These are phyloP conservation scores for Kodamaea lidongshanica DNA, from an alignment of 805 yeast genomes.

Conservation along the genomic window DNA sequence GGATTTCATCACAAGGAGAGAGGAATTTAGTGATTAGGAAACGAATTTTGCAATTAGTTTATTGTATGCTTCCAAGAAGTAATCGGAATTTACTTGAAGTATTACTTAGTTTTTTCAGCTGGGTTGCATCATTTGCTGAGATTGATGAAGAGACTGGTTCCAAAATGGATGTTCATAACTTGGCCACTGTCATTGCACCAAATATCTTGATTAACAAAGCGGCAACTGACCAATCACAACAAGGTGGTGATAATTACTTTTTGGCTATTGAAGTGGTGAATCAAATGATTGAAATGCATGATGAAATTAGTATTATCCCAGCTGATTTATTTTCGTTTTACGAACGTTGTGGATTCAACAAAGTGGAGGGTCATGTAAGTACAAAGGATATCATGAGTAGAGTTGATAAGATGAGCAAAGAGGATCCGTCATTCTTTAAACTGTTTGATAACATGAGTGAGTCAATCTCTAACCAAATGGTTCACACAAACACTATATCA, in stretches of 20 bases:
- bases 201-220: conserved; percentile 67
- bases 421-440: conserved; percentile 25
- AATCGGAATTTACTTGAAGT: conserved; percentile 87
- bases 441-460: conserved; percentile 11
- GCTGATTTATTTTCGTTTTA: conserved; percentile 48
- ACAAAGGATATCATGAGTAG: conserved; percentile 33
- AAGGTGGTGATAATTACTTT: conserved; percentile 66
- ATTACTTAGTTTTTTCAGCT: conserved; percentile 73
- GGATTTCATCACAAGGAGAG: conserved; percentile 63
- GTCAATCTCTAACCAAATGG: conserved; percentile 19
- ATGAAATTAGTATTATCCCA: conserved; percentile 75
- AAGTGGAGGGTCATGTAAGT: conserved; percentile 10
- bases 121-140: conserved; percentile 95
- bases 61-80: conserved; percentile 72
- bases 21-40: conserved; percentile 42
- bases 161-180: conserved; percentile 92
- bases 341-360: conserved; percentile 37
- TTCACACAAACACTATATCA: conserved; percentile 24
- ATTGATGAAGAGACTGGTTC: conserved; percentile 81
- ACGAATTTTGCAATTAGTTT: conserved; percentile 54
- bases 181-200: conserved; percentile 94
- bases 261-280: conserved; percentile 88
- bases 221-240: conserved; percentile 18
- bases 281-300: conserved; percentile 73
- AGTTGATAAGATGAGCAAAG: conserved; percentile 28